Base-by-base conservation (phyloP, 1,284 basidiomycete genomes). In the Albatrellus sp. region DNA sequence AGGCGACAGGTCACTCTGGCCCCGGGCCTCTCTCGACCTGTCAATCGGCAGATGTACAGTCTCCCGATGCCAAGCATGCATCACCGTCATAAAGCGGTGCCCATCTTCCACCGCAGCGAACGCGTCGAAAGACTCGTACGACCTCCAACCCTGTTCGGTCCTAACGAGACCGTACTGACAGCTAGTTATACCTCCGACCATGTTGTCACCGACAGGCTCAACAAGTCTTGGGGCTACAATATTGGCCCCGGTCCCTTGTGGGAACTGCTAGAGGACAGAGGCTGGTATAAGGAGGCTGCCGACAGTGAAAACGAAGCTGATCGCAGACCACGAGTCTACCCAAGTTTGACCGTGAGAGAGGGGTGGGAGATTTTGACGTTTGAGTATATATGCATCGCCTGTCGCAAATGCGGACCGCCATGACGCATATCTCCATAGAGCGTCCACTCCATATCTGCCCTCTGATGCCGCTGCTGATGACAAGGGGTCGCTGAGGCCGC, bases 171-270 rank as follows among this genome's bases (percentile, higher is more conserved):
- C n/a, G 42, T 54, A 17, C 43, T 55, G 24, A 67, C 67, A 13
- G 73, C 72, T 46, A 67, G 67, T 45, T 73, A 72, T 51, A 72
- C 69, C 0, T 24, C 7, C 7, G 24, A 24, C n/a, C n/a, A n/a
- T n/a, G 64, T 60, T 33, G 58, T 75, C 12, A 61, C 64, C 3
- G 68, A 69, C 29, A 65, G 72, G 20, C 60, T 80, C 11, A 73
- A 68, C 51, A 82, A 75, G 52, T 66, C 77, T 0, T 80, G 76
- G 75, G 76, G 79, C 0, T 75, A 73, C 53, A 84, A 83, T 53
- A 70, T 83, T 14, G 81, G 83, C 1, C 59, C 72, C 7, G 87
- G 86, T 0, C 83, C 83, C 5, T 54, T 81, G 4, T 86, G 81
- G 77, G 74, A 83, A 44, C 58, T 86, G 31, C 60, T 73, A 36